phyloP scores from a whole-genome alignment of 2,329 filamentous ascomycete species.

The Hypoxylon sp. region DNA sequence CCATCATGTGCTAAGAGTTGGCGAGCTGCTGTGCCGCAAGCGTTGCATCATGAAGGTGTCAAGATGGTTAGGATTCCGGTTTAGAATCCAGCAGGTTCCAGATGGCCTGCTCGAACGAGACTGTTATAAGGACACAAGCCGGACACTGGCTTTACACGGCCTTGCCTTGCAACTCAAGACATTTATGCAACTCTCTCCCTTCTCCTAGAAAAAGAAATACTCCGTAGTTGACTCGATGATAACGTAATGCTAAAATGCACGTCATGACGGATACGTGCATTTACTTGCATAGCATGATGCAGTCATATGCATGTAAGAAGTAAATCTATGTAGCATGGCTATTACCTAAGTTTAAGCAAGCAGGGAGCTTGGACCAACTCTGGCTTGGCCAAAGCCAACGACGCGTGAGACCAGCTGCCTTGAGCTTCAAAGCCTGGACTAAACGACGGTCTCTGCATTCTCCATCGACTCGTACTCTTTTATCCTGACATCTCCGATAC shows the following conservation, averaged over 20 bases:
- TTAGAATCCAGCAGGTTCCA: conserved; percentile 19
- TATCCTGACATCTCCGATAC: conserved; percentile 24
- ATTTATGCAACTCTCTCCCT: too few species aligned
- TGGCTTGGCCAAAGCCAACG: conserved; percentile 16
- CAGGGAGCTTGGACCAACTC: conserved; percentile 23
- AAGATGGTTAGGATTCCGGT: conserved; percentile 23
- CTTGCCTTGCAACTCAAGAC: too few species aligned
- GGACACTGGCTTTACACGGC: too few species aligned
- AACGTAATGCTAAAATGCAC: too few species aligned
- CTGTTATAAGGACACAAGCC: not conserved
- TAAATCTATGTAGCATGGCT: too few species aligned
- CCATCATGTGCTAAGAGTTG: conserved; percentile 8
- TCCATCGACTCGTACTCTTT: conserved; percentile 8
- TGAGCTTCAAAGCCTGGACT: conserved; percentile 31
- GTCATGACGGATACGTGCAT: too few species aligned
- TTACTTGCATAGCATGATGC: too few species aligned
- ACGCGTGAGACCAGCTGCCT: conserved; percentile 47
- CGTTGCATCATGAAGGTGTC: conserved; percentile 32
- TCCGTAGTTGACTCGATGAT: too few species aligned
- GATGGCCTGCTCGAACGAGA: too few species aligned
- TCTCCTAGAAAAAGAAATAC: too few species aligned
- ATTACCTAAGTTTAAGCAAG: too few species aligned
- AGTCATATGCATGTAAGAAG: too few species aligned
- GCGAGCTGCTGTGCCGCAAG: conserved; percentile 28
- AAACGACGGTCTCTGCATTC: conserved; percentile 28